Evolutionary conservation across 108 stramenopile species (phyloP), one percentile per base, ranked within the genome.

Genomic region (Conticribra guillardii): DNA sequence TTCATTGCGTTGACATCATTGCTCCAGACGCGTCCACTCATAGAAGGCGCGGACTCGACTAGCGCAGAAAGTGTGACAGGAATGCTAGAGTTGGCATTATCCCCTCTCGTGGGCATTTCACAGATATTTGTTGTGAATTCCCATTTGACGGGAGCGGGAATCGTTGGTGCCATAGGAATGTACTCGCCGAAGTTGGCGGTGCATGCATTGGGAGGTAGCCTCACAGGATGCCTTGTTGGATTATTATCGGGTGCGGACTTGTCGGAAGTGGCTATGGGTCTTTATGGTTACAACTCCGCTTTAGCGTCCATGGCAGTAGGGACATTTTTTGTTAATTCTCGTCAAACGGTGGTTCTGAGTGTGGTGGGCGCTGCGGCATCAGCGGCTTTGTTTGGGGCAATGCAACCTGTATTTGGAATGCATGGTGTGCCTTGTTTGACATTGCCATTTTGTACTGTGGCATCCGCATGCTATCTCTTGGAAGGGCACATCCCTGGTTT

Each of bases 121-220:
- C 93, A 94, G 74, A 94, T 94, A 48, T 94, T 90, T 75, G 90
- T 94, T 1, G 89, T 90, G 0, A 79, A 90, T 67, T 89, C 85
- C 9, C 52, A 69, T 1, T 37, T 89, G 23, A 76, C 86, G 4
- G 92, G 92, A 33, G 71, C 64, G 26, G 79, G 82, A 0, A 68
- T 85, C 17, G 29, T 84, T 31, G 79, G 54, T 21, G 82, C 71
- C 15, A 74, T 74, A 5, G 52, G 50, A 4, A 49, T 67, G 32
- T 89, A 89, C 54, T 85, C 85, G n/a, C 88, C 85, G 1, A 61
- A 67, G 34, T 73, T 87, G 22, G 88, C 88, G 16, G 63, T 56
- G 24, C 89, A 93, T 74, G 85, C 88, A 7, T 17, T 92, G 28
- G 68, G 70, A 34, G 90, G 90, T 15, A 76, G 77, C 37, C 28